phyloP scores from a whole-genome alignment of 169 alveolate genomes.

The Plasmodium ovale region DNA sequence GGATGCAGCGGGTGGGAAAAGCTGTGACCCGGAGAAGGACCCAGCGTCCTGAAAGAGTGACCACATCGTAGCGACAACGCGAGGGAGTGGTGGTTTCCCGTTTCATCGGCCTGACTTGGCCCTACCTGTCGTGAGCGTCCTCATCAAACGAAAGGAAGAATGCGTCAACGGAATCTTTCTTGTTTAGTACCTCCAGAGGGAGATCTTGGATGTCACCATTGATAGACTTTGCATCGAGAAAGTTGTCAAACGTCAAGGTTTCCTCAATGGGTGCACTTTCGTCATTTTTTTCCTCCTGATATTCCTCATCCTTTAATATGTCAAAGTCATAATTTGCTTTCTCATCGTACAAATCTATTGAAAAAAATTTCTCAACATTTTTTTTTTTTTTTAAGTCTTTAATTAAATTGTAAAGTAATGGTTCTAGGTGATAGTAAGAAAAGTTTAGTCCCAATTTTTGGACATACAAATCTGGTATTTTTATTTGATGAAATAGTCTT shows the following conservation, averaged over 20 bases:
- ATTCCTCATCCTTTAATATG: slow-evolving; percentile 50
- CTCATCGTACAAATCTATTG: slow-evolving; percentile 35
- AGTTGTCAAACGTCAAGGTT: not conserved
- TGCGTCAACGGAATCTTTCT: slow-evolving; percentile 2
- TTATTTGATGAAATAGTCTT: slow-evolving; percentile 50
- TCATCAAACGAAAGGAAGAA: slow-evolving; percentile 25
- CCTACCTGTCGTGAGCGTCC: slow-evolving; percentile 50
- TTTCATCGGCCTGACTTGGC: not conserved
- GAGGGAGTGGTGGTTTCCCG: no score
- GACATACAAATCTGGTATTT: slow-evolving; percentile 25
- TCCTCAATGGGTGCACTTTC: not conserved
- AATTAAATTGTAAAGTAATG: slow-evolving; percentile 39
- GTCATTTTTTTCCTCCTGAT: slow-evolving; percentile 6
- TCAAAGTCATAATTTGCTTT: slow-evolving; percentile 30
- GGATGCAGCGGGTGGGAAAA: no score
- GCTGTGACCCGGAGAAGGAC: no score
- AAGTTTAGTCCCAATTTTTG: slow-evolving; percentile 58
- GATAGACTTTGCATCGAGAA: not conserved
- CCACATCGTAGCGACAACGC: no score
- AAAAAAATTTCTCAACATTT: slow-evolving; percentile 38
- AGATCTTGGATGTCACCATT: slow-evolving; percentile 14
- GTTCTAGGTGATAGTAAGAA: slow-evolving; percentile 35
- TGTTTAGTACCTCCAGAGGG: slow-evolving; percentile 14
- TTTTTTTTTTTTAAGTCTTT: slow-evolving; percentile 44
- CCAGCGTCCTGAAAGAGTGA: no score